Conservation (phyloP, 768 basidiomycete genomes). For the Cystobasidium onofrii region DNA sequence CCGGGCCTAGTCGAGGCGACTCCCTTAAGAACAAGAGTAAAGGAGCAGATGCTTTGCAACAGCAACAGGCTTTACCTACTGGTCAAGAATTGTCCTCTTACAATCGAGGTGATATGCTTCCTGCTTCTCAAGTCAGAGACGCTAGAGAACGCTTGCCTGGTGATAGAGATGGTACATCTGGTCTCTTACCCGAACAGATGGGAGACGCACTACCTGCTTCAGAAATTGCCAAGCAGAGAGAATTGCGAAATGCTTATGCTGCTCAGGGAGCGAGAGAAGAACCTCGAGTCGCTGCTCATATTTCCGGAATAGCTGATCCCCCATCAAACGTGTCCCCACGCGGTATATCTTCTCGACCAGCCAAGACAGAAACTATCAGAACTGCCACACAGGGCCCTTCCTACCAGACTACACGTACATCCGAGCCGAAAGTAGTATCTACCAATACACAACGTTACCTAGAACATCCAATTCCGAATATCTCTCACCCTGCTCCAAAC, state of each 20-base stretch:
- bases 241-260: background rate
- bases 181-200: background rate
- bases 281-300: background rate
- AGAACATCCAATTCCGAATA: slow-evolving; percentile 11
- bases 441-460: slow-evolving; percentile 7
- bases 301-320: background rate
- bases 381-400: slow-evolving; percentile 1
- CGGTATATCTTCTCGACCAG: background rate
- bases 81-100: background rate
- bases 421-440: background rate
- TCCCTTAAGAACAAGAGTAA: background rate
- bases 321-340: background rate
- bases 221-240: slow-evolving; percentile 17
- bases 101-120: background rate
- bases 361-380: background rate
- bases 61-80: background rate
- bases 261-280: background rate
- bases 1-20: background rate
- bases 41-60: background rate
- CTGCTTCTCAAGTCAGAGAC: background rate
- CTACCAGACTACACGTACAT: background rate
- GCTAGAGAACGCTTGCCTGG: background rate
- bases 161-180: background rate
- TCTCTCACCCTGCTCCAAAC: slow-evolving; percentile 17
- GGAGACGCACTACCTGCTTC: slow-evolving; percentile 24